A percentile compares a stretch with the other conserved stretches of the same genome.
These are phyloP conservation scores for Diaporthe sp. DNA, from an alignment of 2,329 filamentous ascomycete species.

Conservation along the genomic window DNA sequence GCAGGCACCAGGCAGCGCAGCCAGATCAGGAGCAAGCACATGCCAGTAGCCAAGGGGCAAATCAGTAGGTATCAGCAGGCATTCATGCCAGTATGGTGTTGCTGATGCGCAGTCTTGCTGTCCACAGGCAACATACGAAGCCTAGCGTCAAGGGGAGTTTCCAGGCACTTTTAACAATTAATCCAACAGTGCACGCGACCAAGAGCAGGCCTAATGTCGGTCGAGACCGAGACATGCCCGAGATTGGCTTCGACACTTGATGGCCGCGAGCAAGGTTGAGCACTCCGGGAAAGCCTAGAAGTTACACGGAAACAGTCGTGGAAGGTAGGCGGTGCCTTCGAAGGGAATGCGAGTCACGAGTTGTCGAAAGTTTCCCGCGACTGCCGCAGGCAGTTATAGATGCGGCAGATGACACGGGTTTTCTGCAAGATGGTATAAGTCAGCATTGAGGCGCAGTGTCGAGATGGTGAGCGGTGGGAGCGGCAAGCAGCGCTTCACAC, in stretches of 20 bases:
- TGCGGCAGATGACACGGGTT: not conserved
- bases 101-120: not conserved
- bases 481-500: not conserved
- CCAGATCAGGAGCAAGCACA: not conserved
- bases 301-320: not conserved
- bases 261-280: not conserved
- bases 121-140: too few relatives aligned
- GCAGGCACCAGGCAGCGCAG: not conserved
- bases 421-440: not conserved
- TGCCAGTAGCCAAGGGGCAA: not conserved
- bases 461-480: not conserved
- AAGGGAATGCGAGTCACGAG: not conserved
- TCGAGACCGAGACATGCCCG: not conserved
- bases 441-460: conserved; percentile 10
- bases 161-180: not conserved
- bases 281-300: not conserved
- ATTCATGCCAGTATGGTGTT: not conserved
- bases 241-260: not conserved
- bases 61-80: not conserved
- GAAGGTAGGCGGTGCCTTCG: not conserved
- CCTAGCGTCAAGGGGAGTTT: not conserved
- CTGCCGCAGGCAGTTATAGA: not conserved
- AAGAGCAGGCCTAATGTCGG: not conserved
- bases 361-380: not conserved
- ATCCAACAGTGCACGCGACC: not conserved